Conservation (phyloP, 495 filamentous ascomycete genomes). For the Xylaria venustula region DNA sequence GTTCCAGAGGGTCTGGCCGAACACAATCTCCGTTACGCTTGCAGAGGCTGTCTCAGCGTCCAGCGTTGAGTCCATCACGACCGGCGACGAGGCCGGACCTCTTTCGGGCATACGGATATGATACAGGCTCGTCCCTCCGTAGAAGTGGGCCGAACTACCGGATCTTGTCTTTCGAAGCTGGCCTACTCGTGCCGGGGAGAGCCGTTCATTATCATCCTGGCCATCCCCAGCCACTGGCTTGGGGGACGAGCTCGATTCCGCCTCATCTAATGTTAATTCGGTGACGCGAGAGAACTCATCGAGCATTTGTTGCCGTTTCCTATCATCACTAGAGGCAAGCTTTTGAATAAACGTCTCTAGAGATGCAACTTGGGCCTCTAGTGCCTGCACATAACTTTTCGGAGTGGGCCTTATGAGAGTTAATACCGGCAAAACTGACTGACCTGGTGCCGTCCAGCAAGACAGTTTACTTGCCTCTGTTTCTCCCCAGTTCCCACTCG, state of each 20-base stretch:
- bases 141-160: constrained; percentile 28
- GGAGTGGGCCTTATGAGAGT: constrained; percentile 22
- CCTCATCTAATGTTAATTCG: neutral
- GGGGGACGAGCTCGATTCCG: neutral
- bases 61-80: neutral
- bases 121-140: constrained; percentile 30
- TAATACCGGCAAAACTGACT: neutral
- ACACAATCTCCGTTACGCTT: neutral
- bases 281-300: constrained; percentile 11
- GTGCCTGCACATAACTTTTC: constrained; percentile 28
- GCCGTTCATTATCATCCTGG: neutral
- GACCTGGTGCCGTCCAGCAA: neutral
- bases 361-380: constrained; percentile 29
- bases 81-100: neutral
- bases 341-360: constrained; percentile 30
- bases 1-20: constrained; percentile 11
- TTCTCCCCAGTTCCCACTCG: constrained; percentile 27
- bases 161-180: constrained; percentile 26
- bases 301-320: constrained; percentile 13
- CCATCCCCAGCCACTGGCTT: neutral
- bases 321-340: constrained; percentile 21
- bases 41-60: constrained; percentile 3
- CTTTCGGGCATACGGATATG: constrained; percentile 28
- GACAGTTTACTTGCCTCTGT: constrained; percentile 13
- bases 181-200: constrained; percentile 18